Evolutionary conservation across 2,329 filamentous ascomycete genomes (phyloP), one percentile per base, ranked within the genome.

Genomic region (Colletotrichum ledebouriae): DNA sequence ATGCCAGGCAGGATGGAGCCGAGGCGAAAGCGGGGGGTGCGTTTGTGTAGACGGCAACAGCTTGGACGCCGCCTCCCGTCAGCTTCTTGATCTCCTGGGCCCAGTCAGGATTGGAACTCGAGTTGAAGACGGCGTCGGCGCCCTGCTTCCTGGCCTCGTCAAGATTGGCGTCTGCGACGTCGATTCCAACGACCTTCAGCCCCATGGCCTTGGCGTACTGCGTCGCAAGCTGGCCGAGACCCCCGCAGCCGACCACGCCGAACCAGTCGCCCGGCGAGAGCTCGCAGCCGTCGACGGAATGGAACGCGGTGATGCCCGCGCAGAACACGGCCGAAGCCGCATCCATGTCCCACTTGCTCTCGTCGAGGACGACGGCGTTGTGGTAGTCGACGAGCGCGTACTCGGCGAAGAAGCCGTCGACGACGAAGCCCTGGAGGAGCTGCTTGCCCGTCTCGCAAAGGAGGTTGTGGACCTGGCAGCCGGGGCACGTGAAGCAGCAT

Each of bases 121-220:
- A 79, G 73, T 83, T 83, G 74, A 82, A 80, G n/a, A 78, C 72
- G 10, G 76, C 75, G 60, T 82, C 81, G 29, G 81, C 81, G 42
- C 82, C 79, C 34, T 79, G 76, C 41, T 77, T 76, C 58, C 75
- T 80, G 15, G 77, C 76, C 68, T 79, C 76, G 22, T 77, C 75
- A 1, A 83, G 78, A 59, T 80, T 81, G 3, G 74, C 74, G 63
- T 84, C 79, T 59, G 80, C 82, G 58, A 82, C 78, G 62, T 85
- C 82, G 50, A 84, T 76, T 22, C 77, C 82, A 12, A 83, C 77
- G 10, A 80, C 78, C 61, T 78, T 78, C 62, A 79, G 75, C 12
- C 81, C 81, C 79, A 82, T 81, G 25, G 82, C 82, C 70, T 82
- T 82, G 15, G 81, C 81, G 71, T 77, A 84, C 68, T 84, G 81